Evolutionary conservation across 179 eudicot species (phyloP).

Genomic region (Camellia oleifera): DNA sequence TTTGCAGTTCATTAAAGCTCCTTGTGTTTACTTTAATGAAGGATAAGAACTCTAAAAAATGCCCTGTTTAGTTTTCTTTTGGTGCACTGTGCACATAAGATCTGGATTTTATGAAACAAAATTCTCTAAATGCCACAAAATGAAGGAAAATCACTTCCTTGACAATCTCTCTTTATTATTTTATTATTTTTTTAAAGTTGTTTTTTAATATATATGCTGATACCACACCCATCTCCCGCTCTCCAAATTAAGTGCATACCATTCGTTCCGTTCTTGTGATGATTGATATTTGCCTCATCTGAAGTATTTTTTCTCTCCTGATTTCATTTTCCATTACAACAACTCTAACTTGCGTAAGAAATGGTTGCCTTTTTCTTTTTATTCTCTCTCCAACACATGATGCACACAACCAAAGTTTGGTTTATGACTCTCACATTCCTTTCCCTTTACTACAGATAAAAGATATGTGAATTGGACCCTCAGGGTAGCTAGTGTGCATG

Average conservation of each 20-base stretch:
- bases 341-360: not conserved
- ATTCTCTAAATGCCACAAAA: not conserved
- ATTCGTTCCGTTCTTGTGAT: not conserved
- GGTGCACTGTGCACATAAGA: not conserved
- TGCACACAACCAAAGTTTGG: not conserved
- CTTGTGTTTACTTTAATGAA: not conserved
- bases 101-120: not conserved
- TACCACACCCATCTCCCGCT: not conserved
- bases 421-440: not conserved
- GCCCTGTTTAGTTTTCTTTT: not conserved
- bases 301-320: not conserved
- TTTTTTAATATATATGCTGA: not conserved
- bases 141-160: not conserved
- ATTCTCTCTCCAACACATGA: not conserved
- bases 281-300: not conserved
- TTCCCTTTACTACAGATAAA: slow-evolving; percentile 39
- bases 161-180: not conserved
- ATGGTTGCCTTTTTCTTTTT: no score
- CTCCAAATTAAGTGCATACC: not conserved
- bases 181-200: not conserved
- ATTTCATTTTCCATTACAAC: not conserved
- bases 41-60: not conserved
- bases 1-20: not conserved
- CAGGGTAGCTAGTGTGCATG: slow-evolving; percentile 56
- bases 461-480: slow-evolving; percentile 60